phyloP scores from a whole-genome alignment of 345 rosid genomes.

The Lenwebbia sp. region DNA sequence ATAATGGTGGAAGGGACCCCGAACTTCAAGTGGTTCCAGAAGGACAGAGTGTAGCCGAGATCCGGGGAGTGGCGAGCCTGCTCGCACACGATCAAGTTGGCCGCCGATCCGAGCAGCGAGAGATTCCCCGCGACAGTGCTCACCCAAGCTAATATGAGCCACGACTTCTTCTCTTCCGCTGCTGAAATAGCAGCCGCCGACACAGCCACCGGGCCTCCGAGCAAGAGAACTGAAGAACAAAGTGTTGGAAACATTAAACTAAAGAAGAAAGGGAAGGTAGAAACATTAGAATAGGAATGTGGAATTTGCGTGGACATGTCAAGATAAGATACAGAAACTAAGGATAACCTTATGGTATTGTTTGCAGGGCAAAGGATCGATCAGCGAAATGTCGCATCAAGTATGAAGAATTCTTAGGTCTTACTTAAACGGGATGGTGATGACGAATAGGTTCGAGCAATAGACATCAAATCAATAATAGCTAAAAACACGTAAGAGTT shows the following conservation, averaged over 20 bases:
- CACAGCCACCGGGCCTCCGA: conserved; percentile 61
- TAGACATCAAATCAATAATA: not conserved
- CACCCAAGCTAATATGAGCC: conserved; percentile 83
- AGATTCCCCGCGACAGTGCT: conserved; percentile 87
- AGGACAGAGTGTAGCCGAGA: conserved; percentile 47
- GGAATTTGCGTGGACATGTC: not conserved
- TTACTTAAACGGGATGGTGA: not conserved
- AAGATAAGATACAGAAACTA: not conserved
- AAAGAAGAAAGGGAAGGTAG: not conserved
- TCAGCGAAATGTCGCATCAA: not conserved
- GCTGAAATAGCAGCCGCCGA: conserved; percentile 52
- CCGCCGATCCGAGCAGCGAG: conserved; percentile 77
- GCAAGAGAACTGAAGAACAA: conserved; percentile 42
- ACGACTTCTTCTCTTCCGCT: conserved; percentile 61
- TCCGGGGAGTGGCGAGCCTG: conserved; percentile 54
- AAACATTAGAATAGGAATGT: not conserved
- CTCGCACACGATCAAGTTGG: conserved; percentile 82
- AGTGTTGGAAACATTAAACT: not conserved
- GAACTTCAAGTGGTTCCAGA: conserved; percentile 62
- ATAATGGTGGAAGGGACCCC: conserved; percentile 73
- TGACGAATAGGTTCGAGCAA: not conserved
- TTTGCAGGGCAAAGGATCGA: not conserved
- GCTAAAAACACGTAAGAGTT: not conserved
- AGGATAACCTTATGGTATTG: not conserved
- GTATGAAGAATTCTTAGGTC: not conserved